phyloP scores from a whole-genome alignment of 495 filamentous ascomycete species.

The Neurospora sp. region DNA sequence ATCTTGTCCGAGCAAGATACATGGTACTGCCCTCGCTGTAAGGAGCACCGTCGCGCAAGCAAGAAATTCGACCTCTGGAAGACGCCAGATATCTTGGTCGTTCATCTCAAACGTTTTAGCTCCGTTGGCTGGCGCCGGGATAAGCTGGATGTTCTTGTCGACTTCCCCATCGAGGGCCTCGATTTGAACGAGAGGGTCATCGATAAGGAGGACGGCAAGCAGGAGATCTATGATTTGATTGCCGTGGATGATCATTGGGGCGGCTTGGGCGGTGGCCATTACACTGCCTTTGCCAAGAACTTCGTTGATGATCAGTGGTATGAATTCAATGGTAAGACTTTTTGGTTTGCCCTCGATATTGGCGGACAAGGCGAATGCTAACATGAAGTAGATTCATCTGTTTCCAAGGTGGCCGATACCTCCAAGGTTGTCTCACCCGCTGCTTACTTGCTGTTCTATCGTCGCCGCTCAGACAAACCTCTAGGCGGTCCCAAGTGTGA shows the following conservation, averaged over 20 bases:
- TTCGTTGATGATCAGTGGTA: slow-evolving; percentile 84
- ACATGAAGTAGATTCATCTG: slow-evolving; percentile 52
- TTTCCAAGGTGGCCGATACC: slow-evolving; percentile 43
- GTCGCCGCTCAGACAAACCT: slow-evolving; percentile 63
- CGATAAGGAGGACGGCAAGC: slow-evolving; percentile 64
- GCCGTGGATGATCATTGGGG: slow-evolving; percentile 94
- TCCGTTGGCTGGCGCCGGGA: slow-evolving; percentile 63
- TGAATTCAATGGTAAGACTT: slow-evolving; percentile 79
- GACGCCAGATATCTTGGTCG: slow-evolving; percentile 83
- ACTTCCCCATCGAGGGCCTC: slow-evolving; percentile 82
- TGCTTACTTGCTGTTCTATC: slow-evolving; percentile 94
- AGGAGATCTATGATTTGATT: slow-evolving; percentile 81
- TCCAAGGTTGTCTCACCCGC: slow-evolving; percentile 50
- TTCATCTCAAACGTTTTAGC: slow-evolving; percentile 89
- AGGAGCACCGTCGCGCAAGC: slow-evolving; percentile 79
- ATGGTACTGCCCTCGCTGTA: slow-evolving; percentile 95
- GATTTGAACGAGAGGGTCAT: slow-evolving; percentile 75
- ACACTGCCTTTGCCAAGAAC: slow-evolving; percentile 88
- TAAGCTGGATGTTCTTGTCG: slow-evolving; percentile 84
- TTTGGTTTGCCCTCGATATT: not conserved
- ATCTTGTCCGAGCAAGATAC: slow-evolving; percentile 87
- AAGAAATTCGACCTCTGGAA: slow-evolving; percentile 98
- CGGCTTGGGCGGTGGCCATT: slow-evolving; percentile 85
- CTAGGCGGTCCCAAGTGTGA: slow-evolving; percentile 70
- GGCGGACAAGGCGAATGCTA: slow-evolving; percentile 4